Evolutionary conservation across 371 early-diverging fungal species (phyloP).

Genomic region (Mucor lusitanicus): DNA sequence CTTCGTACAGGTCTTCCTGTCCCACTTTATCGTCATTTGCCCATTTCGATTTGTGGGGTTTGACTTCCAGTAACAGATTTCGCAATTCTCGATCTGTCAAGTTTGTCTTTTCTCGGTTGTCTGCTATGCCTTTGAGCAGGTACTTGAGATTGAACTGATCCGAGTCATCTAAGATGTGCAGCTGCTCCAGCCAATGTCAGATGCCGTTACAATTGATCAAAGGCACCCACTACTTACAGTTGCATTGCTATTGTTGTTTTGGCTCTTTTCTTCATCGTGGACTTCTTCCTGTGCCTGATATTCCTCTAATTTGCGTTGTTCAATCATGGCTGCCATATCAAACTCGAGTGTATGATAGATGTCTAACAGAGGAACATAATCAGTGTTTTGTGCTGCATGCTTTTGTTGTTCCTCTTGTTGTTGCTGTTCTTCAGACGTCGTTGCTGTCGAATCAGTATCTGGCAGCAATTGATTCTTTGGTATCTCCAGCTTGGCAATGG

Average conservation of each 20-base stretch:
- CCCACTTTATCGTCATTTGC: constrained; percentile 81
- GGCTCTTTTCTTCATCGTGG: constrained; percentile 32
- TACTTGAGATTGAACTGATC: constrained; percentile 63
- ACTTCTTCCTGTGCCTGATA: constrained; percentile 45
- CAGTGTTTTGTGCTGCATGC: background rate
- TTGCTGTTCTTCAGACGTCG: background rate
- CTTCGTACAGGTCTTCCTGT: constrained; percentile 90
- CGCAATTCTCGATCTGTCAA: constrained; percentile 72
- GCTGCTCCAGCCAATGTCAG: background rate
- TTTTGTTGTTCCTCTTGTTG: constrained; percentile 5
- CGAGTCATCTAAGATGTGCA: constrained; percentile 37
- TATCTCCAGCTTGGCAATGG: constrained; percentile 6
- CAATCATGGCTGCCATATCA: constrained; percentile 67
- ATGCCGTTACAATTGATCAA: background rate
- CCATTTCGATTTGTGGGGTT: constrained; percentile 88
- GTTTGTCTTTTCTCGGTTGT: constrained; percentile 59
- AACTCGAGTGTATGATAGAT: constrained; percentile 80
- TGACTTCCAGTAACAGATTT: constrained; percentile 73
- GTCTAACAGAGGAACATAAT: constrained; percentile 59
- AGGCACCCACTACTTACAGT: constrained; percentile 5
- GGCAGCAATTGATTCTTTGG: constrained; percentile 1
- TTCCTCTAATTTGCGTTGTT: constrained; percentile 51
- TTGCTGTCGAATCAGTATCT: background rate
- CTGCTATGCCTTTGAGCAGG: constrained; percentile 73
- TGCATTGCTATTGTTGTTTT: background rate